Conservation (phyloP, 352 stramenopile species). For the Phytophthora fragariae region DNA sequence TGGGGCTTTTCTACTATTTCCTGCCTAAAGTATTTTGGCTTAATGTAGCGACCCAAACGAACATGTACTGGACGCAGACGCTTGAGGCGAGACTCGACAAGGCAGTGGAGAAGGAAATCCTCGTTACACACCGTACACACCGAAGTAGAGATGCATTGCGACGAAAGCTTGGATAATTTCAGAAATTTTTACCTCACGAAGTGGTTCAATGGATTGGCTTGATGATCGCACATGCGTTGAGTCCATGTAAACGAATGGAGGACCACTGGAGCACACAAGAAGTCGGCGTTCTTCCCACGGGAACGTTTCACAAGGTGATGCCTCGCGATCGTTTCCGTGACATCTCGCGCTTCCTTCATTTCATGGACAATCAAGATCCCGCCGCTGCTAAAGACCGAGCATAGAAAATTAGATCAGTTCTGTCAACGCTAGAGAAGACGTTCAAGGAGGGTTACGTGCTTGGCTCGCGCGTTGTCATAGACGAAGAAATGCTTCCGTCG, state of each 20-base stretch:
- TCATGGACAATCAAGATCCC: neutral
- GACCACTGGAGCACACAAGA: neutral
- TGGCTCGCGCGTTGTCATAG: neutral
- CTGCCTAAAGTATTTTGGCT: conserved; percentile 19
- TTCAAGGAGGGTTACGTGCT: neutral
- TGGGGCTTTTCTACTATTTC: conserved; percentile 24
- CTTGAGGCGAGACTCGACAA: neutral
- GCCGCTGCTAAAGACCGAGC: neutral
- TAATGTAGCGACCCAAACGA: conserved; percentile 1
- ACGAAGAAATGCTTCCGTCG: neutral
- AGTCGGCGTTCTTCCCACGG: neutral
- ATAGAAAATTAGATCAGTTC: neutral
- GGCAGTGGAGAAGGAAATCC: neutral
- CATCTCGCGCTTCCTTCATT: neutral
- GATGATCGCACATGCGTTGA: neutral
- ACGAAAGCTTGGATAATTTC: neutral
- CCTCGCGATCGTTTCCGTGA: neutral
- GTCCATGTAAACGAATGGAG: neutral
- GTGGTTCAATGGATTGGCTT: neutral
- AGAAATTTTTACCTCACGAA: neutral
- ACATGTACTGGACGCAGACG: conserved; percentile 10
- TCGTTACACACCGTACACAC: neutral
- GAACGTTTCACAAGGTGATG: neutral
- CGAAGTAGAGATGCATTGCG: neutral
- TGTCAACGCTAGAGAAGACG: neutral